Base-by-base conservation (phyloP, 2,329 filamentous ascomycete genomes). In the Botrytis byssoidea region DNA sequence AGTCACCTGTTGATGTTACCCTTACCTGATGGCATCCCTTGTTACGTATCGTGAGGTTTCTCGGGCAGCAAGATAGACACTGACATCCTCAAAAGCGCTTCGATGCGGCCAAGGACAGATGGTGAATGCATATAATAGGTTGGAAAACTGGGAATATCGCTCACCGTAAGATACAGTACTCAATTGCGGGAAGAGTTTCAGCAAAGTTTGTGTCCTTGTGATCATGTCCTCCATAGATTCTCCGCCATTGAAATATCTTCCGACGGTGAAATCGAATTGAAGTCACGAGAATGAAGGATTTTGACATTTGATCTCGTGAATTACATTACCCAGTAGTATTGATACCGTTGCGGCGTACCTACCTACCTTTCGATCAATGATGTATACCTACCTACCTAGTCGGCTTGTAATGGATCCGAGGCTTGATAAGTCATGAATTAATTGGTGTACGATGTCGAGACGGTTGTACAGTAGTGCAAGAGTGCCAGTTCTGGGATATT, bases 91-190 rank as follows among this genome's bases (percentile, higher is more conserved):
- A 69, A 48, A 42, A 48, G 71, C 64, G 64, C 64, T 72, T 72
- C 42, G 42, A 72, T 69, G 48, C 71, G 71, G 71, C n/a, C 64
- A 55, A 69, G 64, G 48, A 69, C 71, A 72, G 37, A 63, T 63
- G 42, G 6, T 29, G 37, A 32, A 55, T 22, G 71, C 63, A 72
- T 51, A 14, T 40, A 22, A 60, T 72, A 60, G 63, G 63, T 25
- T 46, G 29, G 40, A 60, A 40, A 40, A 55, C 35, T 72, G 44
- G 59, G n/a, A 46, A 65, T 48, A 65, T 29, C 67, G 29, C 70
- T 68, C 70, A 72, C 70, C 70, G 70, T 60, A 67, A 72, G 70
- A 72, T 72, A 46, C 40, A 57, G 51, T 29, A 10, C 48, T 68
- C 46, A 57, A 48, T 29, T 35, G 59, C n/a, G 40, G n/a, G 29